Evolutionary conservation across 805 yeast genomes (phyloP).

Genomic region (Yarrowia divulgata): DNA sequence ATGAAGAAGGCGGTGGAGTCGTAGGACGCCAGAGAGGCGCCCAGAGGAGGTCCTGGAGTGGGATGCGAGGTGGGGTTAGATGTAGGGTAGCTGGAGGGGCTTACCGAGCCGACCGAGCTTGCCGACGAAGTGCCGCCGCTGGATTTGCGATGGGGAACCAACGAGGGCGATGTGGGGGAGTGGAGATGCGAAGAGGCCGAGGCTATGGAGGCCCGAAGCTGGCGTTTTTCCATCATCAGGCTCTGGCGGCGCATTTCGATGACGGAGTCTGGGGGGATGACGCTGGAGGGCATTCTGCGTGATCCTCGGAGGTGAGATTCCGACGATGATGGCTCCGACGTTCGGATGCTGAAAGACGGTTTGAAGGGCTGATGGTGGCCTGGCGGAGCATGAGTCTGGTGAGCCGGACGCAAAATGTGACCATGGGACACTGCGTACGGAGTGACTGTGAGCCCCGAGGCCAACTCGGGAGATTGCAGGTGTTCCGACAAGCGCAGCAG

Average conservation of each 20-base stretch:
- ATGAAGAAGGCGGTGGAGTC: constrained; percentile 69
- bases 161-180: constrained; percentile 21
- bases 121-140: constrained; percentile 17
- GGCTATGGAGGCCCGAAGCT: constrained; percentile 20
- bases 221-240: constrained; percentile 36
- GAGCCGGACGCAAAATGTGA: constrained; percentile 35
- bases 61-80: constrained; percentile 25
- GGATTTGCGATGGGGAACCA: constrained; percentile 25
- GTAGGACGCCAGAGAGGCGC: constrained; percentile 45
- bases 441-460: constrained; percentile 41
- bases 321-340: constrained; percentile 14
- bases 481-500: constrained; percentile 40
- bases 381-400: constrained; percentile 1
- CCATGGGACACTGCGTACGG: constrained; percentile 48
- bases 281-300: constrained; percentile 30
- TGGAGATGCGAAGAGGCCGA: constrained; percentile 16
- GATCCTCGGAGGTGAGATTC: neutral
- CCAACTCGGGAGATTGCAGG: constrained; percentile 22
- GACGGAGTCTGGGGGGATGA: constrained; percentile 33
- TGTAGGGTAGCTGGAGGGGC: constrained; percentile 24
- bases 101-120: constrained; percentile 16
- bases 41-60: constrained; percentile 26
- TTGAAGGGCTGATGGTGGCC: constrained; percentile 32
- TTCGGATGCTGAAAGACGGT: constrained; percentile 21
- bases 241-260: constrained; percentile 38